Base-by-base conservation (phyloP, 1,284 basidiomycete species). In the Tylopilus sp. region DNA sequence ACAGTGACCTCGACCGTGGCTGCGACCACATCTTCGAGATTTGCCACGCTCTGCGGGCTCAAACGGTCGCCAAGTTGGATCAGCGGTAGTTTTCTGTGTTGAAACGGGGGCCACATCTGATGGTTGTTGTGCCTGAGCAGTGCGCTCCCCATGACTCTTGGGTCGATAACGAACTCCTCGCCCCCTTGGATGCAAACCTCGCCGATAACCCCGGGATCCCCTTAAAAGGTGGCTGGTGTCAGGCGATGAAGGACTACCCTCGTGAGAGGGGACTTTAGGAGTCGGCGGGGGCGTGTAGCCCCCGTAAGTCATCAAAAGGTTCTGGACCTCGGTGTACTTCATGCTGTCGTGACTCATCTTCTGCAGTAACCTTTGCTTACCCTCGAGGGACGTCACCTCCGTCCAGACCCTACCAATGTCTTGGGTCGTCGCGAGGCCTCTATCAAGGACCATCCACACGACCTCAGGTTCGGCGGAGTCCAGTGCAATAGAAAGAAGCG, bases 371-470 rank as follows among this genome's bases (percentile, higher is more conserved):
- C 51, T 50, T 44, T 55, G 65, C 65, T 58, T 66, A 34, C 64
- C 67, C 7, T 66, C 58, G 3, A 61, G 59, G 36, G 74, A 75
- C 7, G 71, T 76, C 18, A 77, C 64, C 58, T 69, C 71, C n/a
- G 66, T 59, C 81, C 78, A 82, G 2, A 71, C 72, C 33, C 73
- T 65, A 46, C 67, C 67, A 49, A 82, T 75, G 29, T 82, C 78
- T 19, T 73, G 61, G 37, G 68, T 55, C 47, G 60, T 73, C 23
- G 76, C 74, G 26, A 85, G 68, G n/a, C 69, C 69, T 44, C 75
- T 79, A 43, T 84, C 76, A 25, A 86, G 74, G 44, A 86, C 67
- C 66, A 77, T 70, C 77, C 77, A 82, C 19, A 84, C 75, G 29
- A 78, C 68, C 55, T 85, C 79, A 10, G 82, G 83, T 56, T 80